A percentile compares a stretch with the other conserved stretches of the same genome.
Conservation (phyloP, 2,329 filamentous ascomycete genomes). For the Penicillium sp. region DNA sequence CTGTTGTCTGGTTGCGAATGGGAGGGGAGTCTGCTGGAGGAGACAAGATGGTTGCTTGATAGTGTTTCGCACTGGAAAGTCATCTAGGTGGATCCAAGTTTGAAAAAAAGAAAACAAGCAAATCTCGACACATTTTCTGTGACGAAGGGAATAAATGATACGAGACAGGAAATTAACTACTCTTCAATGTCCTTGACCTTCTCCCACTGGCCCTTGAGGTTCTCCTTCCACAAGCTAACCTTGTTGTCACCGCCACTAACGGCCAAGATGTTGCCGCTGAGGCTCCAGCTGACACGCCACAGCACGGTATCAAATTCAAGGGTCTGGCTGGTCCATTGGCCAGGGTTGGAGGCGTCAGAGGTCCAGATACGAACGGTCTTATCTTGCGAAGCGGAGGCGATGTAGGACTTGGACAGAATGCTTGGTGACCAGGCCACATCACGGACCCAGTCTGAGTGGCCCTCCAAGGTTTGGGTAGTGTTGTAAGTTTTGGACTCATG, state of each 20-base stretch:
- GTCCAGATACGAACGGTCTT: conserved; percentile 99
- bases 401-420: conserved; percentile 92
- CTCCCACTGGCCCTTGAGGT: conserved; percentile 94
- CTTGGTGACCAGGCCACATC: conserved; percentile 98
- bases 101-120: conserved; percentile 4
- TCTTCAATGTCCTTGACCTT: conserved; percentile 96
- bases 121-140: conserved; percentile 12
- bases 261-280: conserved; percentile 94
- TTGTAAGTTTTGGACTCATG: conserved; percentile 55
- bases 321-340: conserved; percentile 81
- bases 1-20: no score
- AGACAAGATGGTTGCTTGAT: not conserved
- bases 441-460: conserved; percentile 94
- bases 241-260: conserved; percentile 95
- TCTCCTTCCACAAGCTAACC: conserved; percentile 98
- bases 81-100: not conserved
- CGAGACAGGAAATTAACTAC: conserved; percentile 42
- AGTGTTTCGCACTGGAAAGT: not conserved
- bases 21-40: no score
- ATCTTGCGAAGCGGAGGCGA: conserved; percentile 92
- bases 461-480: conserved; percentile 61
- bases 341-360: conserved; percentile 64
- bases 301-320: conserved; percentile 85
- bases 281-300: conserved; percentile 97
- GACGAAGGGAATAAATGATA: conserved; percentile 19